These are phyloP conservation scores for Hippophae rhamnoides DNA, from an alignment of 306 rosid genomes.

Conservation along the genomic window DNA sequence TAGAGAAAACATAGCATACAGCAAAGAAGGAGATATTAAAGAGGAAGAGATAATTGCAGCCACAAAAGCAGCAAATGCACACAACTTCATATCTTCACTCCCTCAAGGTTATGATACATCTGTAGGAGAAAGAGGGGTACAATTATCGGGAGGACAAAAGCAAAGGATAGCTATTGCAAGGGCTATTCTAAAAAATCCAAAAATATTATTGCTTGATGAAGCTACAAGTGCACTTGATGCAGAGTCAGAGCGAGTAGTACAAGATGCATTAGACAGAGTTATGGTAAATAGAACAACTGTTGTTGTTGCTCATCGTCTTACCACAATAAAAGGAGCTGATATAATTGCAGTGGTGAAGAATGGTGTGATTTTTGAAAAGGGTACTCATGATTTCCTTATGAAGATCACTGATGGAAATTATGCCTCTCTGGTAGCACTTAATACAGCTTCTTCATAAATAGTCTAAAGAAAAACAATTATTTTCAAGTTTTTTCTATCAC, in stretches of 20 bases:
- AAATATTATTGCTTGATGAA: constrained; percentile 74
- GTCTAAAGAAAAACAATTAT: neutral
- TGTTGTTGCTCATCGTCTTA: constrained; percentile 74
- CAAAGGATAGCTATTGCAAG: constrained; percentile 85
- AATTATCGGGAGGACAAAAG: constrained; percentile 85
- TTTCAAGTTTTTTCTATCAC: no score
- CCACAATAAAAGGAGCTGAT: constrained; percentile 72
- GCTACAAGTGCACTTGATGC: constrained; percentile 92
- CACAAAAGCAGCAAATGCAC: constrained; percentile 65
- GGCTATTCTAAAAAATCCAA: constrained; percentile 71
- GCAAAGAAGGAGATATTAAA: constrained; percentile 41
- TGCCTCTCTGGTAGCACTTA: constrained; percentile 74
- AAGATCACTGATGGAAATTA: constrained; percentile 57
- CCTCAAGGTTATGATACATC: constrained; percentile 58
- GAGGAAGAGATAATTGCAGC: constrained; percentile 73
- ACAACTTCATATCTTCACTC: constrained; percentile 52
- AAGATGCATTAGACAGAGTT: constrained; percentile 73
- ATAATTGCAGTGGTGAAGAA: constrained; percentile 64
- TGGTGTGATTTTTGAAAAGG: constrained; percentile 65
- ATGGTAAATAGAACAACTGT: constrained; percentile 72
- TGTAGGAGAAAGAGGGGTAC: constrained; percentile 84
- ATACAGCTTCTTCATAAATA: constrained; percentile 25
- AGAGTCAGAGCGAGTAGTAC: constrained; percentile 71
- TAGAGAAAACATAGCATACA: constrained; percentile 65
- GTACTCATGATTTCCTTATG: constrained; percentile 61